Evolutionary conservation across 306 rosid species (phyloP), one percentile per base, ranked within the genome.

Genomic region (Prunus davidiana): DNA sequence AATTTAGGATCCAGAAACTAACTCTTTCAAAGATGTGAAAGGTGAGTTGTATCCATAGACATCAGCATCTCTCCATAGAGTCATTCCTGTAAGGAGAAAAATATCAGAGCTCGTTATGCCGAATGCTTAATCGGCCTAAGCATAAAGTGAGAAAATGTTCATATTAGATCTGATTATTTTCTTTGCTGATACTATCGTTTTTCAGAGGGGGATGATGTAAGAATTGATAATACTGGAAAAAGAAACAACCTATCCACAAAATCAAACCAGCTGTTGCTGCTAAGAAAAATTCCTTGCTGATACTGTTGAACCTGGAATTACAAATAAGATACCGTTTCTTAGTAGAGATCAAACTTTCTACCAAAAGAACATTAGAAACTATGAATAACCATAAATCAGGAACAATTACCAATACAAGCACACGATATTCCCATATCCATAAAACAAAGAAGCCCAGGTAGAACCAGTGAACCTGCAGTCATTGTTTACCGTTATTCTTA

Each of bases 361-460:
- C 79, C 73, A 54, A 71, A 76, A 34, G 57, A 76, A 64, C 47
- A 52, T 64, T 24, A 61, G 28, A 19, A 62, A 55, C 55, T 43
- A 82, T 49, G 78, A 73, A 27, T 56, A 58, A 78, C 71, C 73
- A 43, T 51, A 62, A n/a, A 75, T 68, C 11, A 22, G 58, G 25
- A 55, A 47, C 45, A 73, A 32, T 82, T 82, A 94, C 98, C 85
- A 79, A 83, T 87, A 88, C 77, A 92, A 79, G 86, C 96, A 92
- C 43, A 88, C 84, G 63, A 95, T 80, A 78, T 95, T 95, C 57
- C 96, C 98, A 54, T 92, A 93, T 86, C 98, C 98, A 76, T 93
- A 91, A 76, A 90, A 86, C 74, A 93, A 18, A 55, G 97, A 78
- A 55, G 96, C 97, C 97, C 98, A 95, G 6, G 87, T 5, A 55